phyloP scores from a whole-genome alignment of 352 stramenopile species.

The Pythium myriotylum region DNA sequence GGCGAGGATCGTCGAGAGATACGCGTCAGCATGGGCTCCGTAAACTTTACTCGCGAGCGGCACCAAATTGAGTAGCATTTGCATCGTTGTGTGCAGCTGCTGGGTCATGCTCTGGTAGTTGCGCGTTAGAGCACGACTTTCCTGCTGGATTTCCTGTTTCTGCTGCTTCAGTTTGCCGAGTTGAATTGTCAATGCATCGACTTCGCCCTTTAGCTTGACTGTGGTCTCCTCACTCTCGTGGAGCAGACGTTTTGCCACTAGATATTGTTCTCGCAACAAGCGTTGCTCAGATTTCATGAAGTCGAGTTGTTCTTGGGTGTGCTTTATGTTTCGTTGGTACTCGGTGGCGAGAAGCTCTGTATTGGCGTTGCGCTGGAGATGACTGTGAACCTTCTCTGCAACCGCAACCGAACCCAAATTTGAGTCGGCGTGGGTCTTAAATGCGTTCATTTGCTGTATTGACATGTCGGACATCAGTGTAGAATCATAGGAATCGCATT shows the following conservation, averaged over 20 bases:
- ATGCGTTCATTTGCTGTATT: constrained; percentile 20
- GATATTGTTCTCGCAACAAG: constrained; percentile 40
- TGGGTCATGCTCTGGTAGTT: constrained; percentile 75
- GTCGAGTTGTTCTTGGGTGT: constrained; percentile 59
- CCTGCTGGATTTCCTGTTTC: constrained; percentile 58
- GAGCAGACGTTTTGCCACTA: constrained; percentile 52
- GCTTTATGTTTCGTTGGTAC: constrained; percentile 41
- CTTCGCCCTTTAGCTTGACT: constrained; percentile 30
- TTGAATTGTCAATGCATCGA: constrained; percentile 35
- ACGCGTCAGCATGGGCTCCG: constrained; percentile 55
- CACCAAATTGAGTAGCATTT: constrained; percentile 75
- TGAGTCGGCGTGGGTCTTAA: background rate
- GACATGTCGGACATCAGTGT: no score
- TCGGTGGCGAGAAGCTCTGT: constrained; percentile 34
- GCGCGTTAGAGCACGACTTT: constrained; percentile 53
- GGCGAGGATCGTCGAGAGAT: constrained; percentile 55
- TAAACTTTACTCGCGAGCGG: constrained; percentile 63
- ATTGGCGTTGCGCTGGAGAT: constrained; percentile 31
- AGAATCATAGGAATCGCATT: no score
- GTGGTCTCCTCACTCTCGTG: constrained; percentile 52
- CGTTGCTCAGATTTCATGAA: constrained; percentile 71
- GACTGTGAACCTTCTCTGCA: constrained; percentile 23
- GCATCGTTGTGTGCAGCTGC: constrained; percentile 72
- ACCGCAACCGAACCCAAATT: constrained; percentile 15
- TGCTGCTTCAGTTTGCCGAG: constrained; percentile 44